A percentile compares a stretch with the other conserved stretches of the same genome.
Evolutionary conservation across 1,139 yeast genomes (phyloP).

Genomic region (Trichomonascaceae sp.): DNA sequence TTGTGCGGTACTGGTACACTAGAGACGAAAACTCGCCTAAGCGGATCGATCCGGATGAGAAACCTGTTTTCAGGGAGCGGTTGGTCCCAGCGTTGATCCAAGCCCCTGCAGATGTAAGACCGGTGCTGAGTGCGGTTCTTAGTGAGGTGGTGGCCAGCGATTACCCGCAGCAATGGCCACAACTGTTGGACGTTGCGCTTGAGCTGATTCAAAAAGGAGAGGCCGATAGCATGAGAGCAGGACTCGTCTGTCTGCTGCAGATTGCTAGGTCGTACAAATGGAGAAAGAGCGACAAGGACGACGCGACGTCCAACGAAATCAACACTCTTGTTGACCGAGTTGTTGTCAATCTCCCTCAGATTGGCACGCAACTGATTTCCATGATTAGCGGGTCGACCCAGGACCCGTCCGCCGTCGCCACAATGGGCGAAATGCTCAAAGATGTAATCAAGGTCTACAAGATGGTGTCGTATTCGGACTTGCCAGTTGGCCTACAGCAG

Average conservation of each 20-base stretch:
- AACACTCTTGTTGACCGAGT: slow-evolving; percentile 40
- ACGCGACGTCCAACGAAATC: slow-evolving; percentile 8
- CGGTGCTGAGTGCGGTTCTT: slow-evolving; percentile 61
- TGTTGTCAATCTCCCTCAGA: slow-evolving; percentile 37
- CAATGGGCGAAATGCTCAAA: slow-evolving; percentile 64
- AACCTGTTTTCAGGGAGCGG: slow-evolving; percentile 53
- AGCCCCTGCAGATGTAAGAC: slow-evolving; percentile 31
- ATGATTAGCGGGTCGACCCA: no score
- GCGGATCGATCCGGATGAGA: slow-evolving; percentile 52
- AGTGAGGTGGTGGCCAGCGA: slow-evolving; percentile 53
- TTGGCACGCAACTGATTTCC: background rate
- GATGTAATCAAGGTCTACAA: slow-evolving; percentile 68
- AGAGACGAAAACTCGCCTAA: slow-evolving; percentile 20
- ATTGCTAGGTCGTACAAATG: slow-evolving; percentile 66
- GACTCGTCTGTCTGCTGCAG: slow-evolving; percentile 64
- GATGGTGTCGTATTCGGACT: slow-evolving; percentile 50
- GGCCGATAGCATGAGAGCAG: slow-evolving; percentile 53
- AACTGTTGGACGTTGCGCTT: slow-evolving; percentile 46
- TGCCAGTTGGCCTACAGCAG: slow-evolving; percentile 58
- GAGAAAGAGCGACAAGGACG: slow-evolving; percentile 50
- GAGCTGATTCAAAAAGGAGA: slow-evolving; percentile 42
- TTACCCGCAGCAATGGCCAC: slow-evolving; percentile 61
- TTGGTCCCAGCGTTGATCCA: slow-evolving; percentile 36
- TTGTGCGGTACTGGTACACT: slow-evolving; percentile 50
- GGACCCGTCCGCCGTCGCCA: no score